Evolutionary conservation across 148 eudicot genomes (phyloP), one percentile per base, ranked within the genome.

Genomic region (Bassia scoparia): DNA sequence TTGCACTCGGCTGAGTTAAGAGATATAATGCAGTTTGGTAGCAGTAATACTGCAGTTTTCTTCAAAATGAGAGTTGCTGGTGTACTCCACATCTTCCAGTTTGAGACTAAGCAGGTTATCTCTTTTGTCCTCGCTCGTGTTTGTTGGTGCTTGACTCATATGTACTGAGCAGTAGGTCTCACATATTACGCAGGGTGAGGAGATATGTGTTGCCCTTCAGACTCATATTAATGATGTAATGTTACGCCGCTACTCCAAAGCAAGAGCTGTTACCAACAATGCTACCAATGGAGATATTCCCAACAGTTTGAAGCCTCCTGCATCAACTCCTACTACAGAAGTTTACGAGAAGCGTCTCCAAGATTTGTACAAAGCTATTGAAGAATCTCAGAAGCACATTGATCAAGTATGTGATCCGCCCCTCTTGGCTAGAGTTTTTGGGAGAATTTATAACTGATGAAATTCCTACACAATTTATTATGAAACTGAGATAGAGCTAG

Each of bases 11-110:
- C 99, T 13, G 97, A 96, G 73, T 70, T 96, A 29, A 88, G 99
- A 80, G 99, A 96, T 76, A 92, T 96, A 71, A 96, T 96, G 99
- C 99, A 96, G 81, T 96, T 96, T 76, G 99, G 99, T 37, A 96
- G 99, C 84, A 96, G 99, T 76, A 92, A 96, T 53, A 89, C 99
- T 61, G 99, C 99, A 26, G 97, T 96, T 34, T 96, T 96, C 68
- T 96, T 96, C 49, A 96, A 96, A 82, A 96, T 96, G 99, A 87
- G 99, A 85, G 99, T 96, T 78, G 99, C 99, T 37, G 99, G 99
- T 63, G 97, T 90, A 72, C 88, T 96, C 61, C 99, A 96, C 73
- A 90, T 96, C 48, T 96, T 96, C 78, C 99, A 96, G 69, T 96
- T 96, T 84, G 99, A 96, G 82, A 96, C 99, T 31, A 96, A 92